These are phyloP conservation scores for Cladosporium sp. DNA, from an alignment of 2,329 filamentous ascomycete genomes.

Conservation along the genomic window DNA sequence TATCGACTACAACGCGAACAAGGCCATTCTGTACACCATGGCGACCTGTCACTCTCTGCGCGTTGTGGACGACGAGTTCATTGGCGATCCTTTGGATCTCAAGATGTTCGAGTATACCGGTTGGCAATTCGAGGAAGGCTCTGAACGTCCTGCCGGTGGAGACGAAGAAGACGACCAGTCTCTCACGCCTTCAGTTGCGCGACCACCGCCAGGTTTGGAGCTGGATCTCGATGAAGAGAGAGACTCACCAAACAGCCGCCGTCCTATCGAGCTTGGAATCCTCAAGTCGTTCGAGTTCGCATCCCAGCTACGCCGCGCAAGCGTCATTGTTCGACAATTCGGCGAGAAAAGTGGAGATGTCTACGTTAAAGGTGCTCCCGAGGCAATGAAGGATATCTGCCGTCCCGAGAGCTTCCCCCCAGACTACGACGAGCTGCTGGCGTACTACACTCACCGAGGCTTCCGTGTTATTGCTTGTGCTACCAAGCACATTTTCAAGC, in stretches of 20 bases:
- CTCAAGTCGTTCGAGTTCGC: conserved; percentile 92
- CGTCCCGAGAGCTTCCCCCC: conserved; percentile 76
- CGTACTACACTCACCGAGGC: conserved; percentile 90
- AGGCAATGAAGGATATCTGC: conserved; percentile 95
- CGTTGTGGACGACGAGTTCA: conserved; percentile 79
- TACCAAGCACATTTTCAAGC: conserved; percentile 79
- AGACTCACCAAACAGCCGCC: conserved; percentile 44
- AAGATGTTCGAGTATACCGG: conserved; percentile 98
- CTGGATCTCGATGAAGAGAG: conserved; percentile 57
- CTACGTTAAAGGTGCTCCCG: conserved; percentile 94
- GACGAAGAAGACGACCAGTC: conserved; percentile 74
- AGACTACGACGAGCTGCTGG: conserved; percentile 86
- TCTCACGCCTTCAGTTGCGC: conserved; percentile 83
- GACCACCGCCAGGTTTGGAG: conserved; percentile 67
- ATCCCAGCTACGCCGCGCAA: conserved; percentile 86
- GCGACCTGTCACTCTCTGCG: conserved; percentile 93
- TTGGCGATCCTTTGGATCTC: conserved; percentile 90
- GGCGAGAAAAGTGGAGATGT: conserved; percentile 80
- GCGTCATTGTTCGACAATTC: conserved; percentile 87
- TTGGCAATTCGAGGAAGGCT: conserved; percentile 90
- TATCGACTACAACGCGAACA: conserved; percentile 61
- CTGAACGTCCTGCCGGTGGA: conserved; percentile 59
- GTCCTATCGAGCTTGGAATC: conserved; percentile 80
- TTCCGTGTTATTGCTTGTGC: conserved; percentile 97
- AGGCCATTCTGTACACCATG: conserved; percentile 87